Evolutionary conservation across 345 rosid species (phyloP).

Genomic region (Rhizophora apiculata): DNA sequence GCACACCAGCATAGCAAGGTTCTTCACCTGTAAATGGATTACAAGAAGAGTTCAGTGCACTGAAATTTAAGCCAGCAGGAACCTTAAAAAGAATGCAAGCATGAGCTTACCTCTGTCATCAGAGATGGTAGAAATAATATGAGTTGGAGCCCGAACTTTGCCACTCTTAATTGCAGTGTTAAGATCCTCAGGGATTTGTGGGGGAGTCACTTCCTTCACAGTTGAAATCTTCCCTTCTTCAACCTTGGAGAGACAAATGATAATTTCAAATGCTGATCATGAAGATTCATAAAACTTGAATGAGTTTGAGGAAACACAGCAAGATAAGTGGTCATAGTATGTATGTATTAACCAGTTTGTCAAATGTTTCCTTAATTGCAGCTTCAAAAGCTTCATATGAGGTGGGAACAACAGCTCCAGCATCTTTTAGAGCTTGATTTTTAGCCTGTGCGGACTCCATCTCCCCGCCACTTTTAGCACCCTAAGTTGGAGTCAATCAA

Average conservation of each 20-base stretch:
- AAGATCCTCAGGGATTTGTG: slow-evolving; percentile 97
- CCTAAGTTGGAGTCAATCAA: slow-evolving; percentile 43
- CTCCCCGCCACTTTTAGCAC: slow-evolving; percentile 97
- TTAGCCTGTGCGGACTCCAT: slow-evolving; percentile 98
- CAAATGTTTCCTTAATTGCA: slow-evolving; percentile 81
- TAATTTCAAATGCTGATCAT: slow-evolving; percentile 3
- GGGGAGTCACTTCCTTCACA: slow-evolving; percentile 77
- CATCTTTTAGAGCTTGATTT: slow-evolving; percentile 86
- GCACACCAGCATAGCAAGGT: slow-evolving; percentile 98
- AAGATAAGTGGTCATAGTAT: slow-evolving; percentile 5
- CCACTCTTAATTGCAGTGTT: slow-evolving; percentile 87
- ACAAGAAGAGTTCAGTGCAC: slow-evolving; percentile 10
- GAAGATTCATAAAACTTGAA: not conserved
- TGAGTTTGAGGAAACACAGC: not conserved
- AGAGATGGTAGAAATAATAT: slow-evolving; percentile 90
- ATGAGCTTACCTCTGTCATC: slow-evolving; percentile 75
- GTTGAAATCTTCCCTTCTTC: slow-evolving; percentile 72
- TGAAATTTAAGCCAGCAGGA: not conserved
- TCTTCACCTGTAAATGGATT: slow-evolving; percentile 66
- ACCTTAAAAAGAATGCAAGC: not conserved
- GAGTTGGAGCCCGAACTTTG: slow-evolving; percentile 97
- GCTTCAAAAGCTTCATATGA: slow-evolving; percentile 81
- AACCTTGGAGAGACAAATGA: slow-evolving; percentile 38
- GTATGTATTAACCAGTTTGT: slow-evolving; percentile 59
- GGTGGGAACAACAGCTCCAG: slow-evolving; percentile 91